These are phyloP conservation scores for Calonectria pseudoreteaudii DNA, from an alignment of 2,329 filamentous ascomycete genomes.

Conservation along the genomic window DNA sequence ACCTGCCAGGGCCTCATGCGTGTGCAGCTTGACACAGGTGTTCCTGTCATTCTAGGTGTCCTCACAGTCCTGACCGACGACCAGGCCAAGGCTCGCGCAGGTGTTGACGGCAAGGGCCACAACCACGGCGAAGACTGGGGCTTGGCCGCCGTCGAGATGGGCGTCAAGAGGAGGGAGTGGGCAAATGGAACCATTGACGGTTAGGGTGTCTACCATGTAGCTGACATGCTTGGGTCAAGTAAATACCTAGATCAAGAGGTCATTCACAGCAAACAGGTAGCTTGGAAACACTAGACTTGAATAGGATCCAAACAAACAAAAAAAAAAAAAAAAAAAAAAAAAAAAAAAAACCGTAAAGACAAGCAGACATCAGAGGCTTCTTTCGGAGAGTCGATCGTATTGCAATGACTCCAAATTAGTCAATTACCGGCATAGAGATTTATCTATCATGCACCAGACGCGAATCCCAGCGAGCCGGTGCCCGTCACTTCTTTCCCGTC, in stretches of 20 bases:
- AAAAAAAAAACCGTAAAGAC: conserved; percentile 10
- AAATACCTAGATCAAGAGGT: conserved; percentile 17
- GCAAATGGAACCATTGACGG: conserved; percentile 73
- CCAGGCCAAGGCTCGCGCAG: conserved; percentile 87
- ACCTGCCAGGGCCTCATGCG: conserved; percentile 95
- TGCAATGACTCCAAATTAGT: conserved; percentile 41
- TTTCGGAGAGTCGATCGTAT: conserved; percentile 16
- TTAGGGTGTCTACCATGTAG: conserved; percentile 31
- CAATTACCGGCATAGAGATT: conserved; percentile 45
- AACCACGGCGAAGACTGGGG: conserved; percentile 99
- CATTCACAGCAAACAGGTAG: neutral
- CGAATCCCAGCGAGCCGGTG: conserved; percentile 38
- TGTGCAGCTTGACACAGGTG: conserved; percentile 87
- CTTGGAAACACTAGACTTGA: conserved; percentile 11
- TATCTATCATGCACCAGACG: conserved; percentile 47
- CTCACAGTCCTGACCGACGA: conserved; percentile 90
- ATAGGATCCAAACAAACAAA: conserved; percentile 13
- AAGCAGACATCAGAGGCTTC: conserved; percentile 7
- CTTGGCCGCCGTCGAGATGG: conserved; percentile 92
- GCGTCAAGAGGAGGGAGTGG: conserved; percentile 88
- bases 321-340: conserved; percentile 3
- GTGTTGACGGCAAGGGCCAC: conserved; percentile 75
- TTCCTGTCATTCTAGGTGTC: conserved; percentile 92
- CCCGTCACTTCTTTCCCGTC: conserved; percentile 41
- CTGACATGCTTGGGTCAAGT: neutral